A percentile compares a stretch with the other conserved stretches of the same genome.
Evolutionary conservation across 2,329 filamentous ascomycete species (phyloP).

Genomic region (Epichloe baconii): DNA sequence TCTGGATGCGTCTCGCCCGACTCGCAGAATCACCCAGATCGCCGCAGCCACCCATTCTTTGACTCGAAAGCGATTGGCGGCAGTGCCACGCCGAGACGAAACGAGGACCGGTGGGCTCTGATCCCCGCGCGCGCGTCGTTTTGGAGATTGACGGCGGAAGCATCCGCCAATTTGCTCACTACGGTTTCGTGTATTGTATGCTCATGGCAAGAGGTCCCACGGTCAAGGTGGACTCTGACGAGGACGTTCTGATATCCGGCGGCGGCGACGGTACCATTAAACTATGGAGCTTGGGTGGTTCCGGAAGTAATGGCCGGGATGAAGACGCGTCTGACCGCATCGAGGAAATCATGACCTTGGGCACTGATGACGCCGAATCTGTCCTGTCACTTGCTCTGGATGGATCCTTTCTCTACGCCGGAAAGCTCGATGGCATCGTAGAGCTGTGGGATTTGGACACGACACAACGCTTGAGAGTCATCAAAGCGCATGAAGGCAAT

Average conservation of each 20-base stretch:
- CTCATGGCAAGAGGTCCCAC: constrained; percentile 61
- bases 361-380: constrained; percentile 47
- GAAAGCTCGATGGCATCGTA: constrained; percentile 74
- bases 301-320: constrained; percentile 8
- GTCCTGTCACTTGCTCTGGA: constrained; percentile 73
- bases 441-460: constrained; percentile 97
- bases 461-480: constrained; percentile 73
- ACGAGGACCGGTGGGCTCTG: constrained; percentile 41
- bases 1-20: constrained; percentile 45
- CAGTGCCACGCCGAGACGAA: constrained; percentile 59
- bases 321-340: constrained; percentile 41
- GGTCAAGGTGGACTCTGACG: constrained; percentile 53
- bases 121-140: constrained; percentile 41
- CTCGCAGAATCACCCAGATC: constrained; percentile 57
- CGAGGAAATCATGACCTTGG: constrained; percentile 53
- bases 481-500: constrained; percentile 69
- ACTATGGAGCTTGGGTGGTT: constrained; percentile 58
- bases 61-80: constrained; percentile 82
- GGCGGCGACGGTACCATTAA: constrained; percentile 92
- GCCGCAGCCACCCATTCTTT: constrained; percentile 78
- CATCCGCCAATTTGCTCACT: constrained; percentile 82
- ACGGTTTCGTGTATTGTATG: constrained; percentile 96
- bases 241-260: constrained; percentile 78
- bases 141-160: constrained; percentile 73
- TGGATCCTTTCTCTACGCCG: constrained; percentile 84